Percentiles rank a stretch among this genome's conserved stretches.
Conservation (phyloP, 1,139 yeast genomes). For the Saccharomyces hybrid region DNA sequence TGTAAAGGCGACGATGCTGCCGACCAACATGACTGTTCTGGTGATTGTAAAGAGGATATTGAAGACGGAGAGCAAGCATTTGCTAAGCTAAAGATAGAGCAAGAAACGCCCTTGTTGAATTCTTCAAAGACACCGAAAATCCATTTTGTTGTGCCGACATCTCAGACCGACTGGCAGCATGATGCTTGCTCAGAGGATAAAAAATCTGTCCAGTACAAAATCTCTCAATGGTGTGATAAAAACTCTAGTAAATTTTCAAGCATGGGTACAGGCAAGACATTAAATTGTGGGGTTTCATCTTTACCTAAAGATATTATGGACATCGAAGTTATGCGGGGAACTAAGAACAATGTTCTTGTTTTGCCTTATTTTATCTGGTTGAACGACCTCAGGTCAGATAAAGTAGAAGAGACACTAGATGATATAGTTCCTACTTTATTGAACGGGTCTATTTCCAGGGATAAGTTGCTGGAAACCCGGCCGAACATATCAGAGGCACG, state of each 20-base stretch:
- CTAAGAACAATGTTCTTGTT: constrained; percentile 51
- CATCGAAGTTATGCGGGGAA: constrained; percentile 37
- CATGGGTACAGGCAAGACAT: constrained; percentile 29
- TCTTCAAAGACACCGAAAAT: constrained; percentile 60
- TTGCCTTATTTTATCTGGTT: constrained; percentile 76
- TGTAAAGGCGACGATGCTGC: constrained; percentile 2
- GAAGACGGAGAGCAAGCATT: constrained; percentile 20
- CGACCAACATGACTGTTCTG: neutral
- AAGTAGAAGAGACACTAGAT: constrained; percentile 41
- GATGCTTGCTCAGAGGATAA: constrained; percentile 51
- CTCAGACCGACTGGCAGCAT: constrained; percentile 76
- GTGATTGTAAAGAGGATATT: constrained; percentile 14
- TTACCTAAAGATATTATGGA: constrained; percentile 39
- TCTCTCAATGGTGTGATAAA: constrained; percentile 41
- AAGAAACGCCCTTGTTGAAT: constrained; percentile 53
- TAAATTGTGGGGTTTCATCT: constrained; percentile 50
- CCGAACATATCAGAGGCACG: constrained; percentile 33
- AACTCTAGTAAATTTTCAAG: constrained; percentile 16
- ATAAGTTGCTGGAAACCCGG: constrained; percentile 16
- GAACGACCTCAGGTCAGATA: constrained; percentile 39
- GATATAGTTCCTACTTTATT: constrained; percentile 41
- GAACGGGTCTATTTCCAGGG: constrained; percentile 14
- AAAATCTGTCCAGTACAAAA: constrained; percentile 45
- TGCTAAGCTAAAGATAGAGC: constrained; percentile 42
- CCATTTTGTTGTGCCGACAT: constrained; percentile 76